Percentiles rank a stretch among this genome's conserved stretches.
Evolutionary conservation across 257 asterid species (phyloP).

Genomic region (Pogostemon cablin): DNA sequence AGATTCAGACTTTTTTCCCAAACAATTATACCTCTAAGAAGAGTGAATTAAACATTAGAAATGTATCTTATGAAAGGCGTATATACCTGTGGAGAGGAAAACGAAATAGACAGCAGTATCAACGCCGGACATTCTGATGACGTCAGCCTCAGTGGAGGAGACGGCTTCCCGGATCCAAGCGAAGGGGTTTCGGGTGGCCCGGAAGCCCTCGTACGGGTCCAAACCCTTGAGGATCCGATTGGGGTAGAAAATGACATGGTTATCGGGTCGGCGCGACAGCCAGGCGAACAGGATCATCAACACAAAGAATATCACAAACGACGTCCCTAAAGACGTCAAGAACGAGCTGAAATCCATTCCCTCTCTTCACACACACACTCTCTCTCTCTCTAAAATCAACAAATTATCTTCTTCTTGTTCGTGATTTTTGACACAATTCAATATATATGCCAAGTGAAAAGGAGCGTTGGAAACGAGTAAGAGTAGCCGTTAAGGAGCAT

Average conservation of each 20-base stretch:
- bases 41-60: not conserved
- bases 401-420: not conserved
- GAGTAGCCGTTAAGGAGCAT: conserved; percentile 35
- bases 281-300: conserved; percentile 75
- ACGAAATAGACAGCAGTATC: conserved; percentile 97
- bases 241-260: conserved; percentile 74
- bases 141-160: conserved; percentile 77
- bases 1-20: not conserved
- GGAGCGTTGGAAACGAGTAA: not conserved
- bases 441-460: not conserved
- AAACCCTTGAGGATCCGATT: conserved; percentile 74
- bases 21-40: not conserved
- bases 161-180: conserved; percentile 86
- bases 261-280: conserved; percentile 69
- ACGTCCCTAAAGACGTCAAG: conserved; percentile 83
- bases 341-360: conserved; percentile 82
- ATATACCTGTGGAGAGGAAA: conserved; percentile 74
- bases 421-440: too few species aligned
- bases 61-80: not conserved
- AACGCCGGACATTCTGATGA: conserved; percentile 76
- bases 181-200: conserved; percentile 67
- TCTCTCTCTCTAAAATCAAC: not conserved
- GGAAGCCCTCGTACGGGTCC: conserved; percentile 73
- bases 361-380: conserved; percentile 16
- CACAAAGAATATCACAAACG: conserved; percentile 64